Conservation (phyloP, 2,329 filamentous ascomycete species). For the Cladosporium phlei region DNA sequence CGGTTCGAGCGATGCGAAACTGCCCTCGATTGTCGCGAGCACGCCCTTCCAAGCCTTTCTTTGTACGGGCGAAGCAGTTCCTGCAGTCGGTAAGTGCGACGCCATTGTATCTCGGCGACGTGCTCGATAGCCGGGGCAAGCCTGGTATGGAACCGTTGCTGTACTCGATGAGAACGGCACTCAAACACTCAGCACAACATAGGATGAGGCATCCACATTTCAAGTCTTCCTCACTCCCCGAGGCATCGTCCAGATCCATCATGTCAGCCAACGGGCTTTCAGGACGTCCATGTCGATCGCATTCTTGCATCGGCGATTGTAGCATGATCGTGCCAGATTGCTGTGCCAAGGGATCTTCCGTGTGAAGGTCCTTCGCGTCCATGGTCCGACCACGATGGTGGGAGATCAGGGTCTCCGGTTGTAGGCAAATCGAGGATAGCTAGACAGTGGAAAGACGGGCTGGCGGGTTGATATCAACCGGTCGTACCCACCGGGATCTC, state of each 20-base stretch:
- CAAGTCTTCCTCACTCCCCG: background rate
- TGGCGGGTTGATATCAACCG: no score
- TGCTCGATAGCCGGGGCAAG: background rate
- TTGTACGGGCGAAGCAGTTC: background rate
- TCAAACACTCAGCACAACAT: background rate
- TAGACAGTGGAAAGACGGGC: no score
- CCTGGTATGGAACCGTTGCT: slow-evolving; percentile 1
- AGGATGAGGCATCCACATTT: background rate
- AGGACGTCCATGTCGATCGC: background rate
- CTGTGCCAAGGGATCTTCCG: background rate
- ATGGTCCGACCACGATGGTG: background rate
- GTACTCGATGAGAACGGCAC: slow-evolving; percentile 1
- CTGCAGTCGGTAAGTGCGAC: background rate
- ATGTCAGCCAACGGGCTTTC: background rate
- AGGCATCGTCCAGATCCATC: background rate
- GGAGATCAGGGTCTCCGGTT: background rate
- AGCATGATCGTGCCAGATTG: background rate
- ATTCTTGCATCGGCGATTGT: background rate
- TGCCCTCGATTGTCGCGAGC: slow-evolving; percentile 1
- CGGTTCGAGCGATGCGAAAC: background rate
- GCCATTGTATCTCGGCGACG: background rate
- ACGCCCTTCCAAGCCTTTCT: background rate
- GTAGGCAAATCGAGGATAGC: background rate
- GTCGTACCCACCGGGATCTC: background rate
- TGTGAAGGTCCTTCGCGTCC: background rate